Conservation (phyloP, 176 grass and related monocot species). For the Dactylis glomerata region DNA sequence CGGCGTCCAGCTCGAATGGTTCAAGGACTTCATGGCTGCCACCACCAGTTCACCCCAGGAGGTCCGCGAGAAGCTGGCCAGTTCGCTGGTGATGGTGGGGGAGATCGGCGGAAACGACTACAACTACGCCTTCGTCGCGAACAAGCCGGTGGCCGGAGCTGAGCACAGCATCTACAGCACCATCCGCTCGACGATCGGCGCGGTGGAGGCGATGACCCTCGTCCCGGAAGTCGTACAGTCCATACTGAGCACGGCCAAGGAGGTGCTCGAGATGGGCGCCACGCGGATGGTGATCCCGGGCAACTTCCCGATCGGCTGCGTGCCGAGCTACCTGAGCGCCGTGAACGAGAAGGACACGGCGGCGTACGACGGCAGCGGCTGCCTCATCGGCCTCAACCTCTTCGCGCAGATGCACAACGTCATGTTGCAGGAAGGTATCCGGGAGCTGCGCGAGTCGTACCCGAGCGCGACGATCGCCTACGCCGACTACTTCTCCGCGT, state of each 20-base stretch:
- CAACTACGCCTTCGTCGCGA: slow-evolving; percentile 73
- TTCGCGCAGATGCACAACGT: slow-evolving; percentile 61
- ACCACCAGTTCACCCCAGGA: neutral
- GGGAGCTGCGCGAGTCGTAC: slow-evolving; percentile 32
- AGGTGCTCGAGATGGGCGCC: slow-evolving; percentile 39
- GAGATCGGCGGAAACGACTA: slow-evolving; percentile 99
- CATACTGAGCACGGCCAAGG: slow-evolving; percentile 32
- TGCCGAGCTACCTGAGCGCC: slow-evolving; percentile 56
- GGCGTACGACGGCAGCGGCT: slow-evolving; percentile 45
- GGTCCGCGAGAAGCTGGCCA: slow-evolving; percentile 15
- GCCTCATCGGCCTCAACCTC: slow-evolving; percentile 51
- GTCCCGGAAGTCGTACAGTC: slow-evolving; percentile 58
- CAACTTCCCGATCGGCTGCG: slow-evolving; percentile 78
- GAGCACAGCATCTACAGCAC: neutral
- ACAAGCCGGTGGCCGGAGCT: neutral
- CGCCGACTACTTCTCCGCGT: slow-evolving; percentile 71
- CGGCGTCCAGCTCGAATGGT: neutral
- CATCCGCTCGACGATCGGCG: slow-evolving; percentile 1
- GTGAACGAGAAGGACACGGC: slow-evolving; percentile 28
- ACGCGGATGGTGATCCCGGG: slow-evolving; percentile 53
- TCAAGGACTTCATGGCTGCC: neutral
- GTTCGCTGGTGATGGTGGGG: slow-evolving; percentile 57
- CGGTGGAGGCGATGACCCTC: slow-evolving; percentile 36
- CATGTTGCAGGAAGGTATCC: slow-evolving; percentile 34
- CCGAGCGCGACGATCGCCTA: slow-evolving; percentile 38